Conservation (phyloP, 176 grass and related monocot species). For the Puccinellia tenuiflora region DNA sequence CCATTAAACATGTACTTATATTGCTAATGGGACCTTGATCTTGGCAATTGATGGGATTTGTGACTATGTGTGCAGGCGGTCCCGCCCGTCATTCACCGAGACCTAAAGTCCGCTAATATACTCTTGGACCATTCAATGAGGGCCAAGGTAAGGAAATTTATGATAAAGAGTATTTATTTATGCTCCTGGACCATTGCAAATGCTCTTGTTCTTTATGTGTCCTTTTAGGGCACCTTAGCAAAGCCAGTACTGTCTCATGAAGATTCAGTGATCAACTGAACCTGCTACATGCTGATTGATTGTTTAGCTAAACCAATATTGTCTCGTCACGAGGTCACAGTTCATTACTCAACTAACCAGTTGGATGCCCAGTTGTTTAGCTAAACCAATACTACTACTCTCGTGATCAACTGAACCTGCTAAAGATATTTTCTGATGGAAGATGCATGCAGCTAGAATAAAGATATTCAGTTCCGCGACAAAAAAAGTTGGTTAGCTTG, state of each 20-base stretch:
- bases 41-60: conserved; percentile 22
- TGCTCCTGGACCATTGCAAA: conserved; percentile 12
- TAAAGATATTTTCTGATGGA: background rate
- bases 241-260: background rate
- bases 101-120: conserved; percentile 96
- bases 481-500: background rate
- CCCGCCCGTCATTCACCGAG: conserved; percentile 89
- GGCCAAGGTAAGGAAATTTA: conserved; percentile 60
- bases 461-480: background rate
- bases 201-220: conserved; percentile 2
- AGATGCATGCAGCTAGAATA: background rate
- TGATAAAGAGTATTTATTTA: background rate
- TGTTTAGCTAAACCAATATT: background rate
- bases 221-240: conserved; percentile 15
- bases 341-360: background rate
- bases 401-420: conserved; percentile 1
- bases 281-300: background rate
- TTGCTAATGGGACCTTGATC: conserved; percentile 5
- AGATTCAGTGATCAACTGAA: background rate
- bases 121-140: conserved; percentile 86
- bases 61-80: conserved; percentile 63
- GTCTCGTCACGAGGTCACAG: background rate
- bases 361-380: conserved; percentile 11
- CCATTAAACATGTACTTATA: conserved; percentile 9
- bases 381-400: conserved; percentile 12